Percentiles rank a stretch among this genome's conserved stretches.
Evolutionary conservation across 345 rosid genomes (phyloP).

Genomic region (Mangifera indica): DNA sequence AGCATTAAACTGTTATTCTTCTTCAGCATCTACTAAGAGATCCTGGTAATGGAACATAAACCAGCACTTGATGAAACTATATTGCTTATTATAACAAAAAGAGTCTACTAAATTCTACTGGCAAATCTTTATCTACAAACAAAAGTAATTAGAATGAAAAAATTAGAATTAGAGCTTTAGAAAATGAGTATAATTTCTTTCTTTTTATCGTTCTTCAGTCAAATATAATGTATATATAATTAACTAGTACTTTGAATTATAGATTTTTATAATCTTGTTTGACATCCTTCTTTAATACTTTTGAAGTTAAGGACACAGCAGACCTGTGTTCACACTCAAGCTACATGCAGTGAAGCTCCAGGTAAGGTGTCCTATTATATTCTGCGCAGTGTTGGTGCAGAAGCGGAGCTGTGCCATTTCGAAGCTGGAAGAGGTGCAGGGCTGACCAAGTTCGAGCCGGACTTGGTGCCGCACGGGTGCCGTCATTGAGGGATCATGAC

Average conservation of each 20-base stretch:
- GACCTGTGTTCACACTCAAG: no score
- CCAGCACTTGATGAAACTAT: background rate
- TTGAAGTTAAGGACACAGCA: no score
- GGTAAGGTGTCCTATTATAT: no score
- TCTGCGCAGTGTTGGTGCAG: no score
- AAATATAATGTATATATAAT: background rate
- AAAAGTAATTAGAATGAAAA: background rate
- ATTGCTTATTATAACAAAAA: slow-evolving; percentile 2
- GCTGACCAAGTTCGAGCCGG: no score
- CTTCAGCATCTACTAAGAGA: background rate
- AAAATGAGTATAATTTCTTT: background rate
- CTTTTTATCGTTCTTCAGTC: background rate
- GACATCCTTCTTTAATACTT: background rate
- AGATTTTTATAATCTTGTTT: background rate
- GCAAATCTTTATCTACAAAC: background rate
- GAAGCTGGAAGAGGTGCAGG: no score
- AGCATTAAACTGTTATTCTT: no score
- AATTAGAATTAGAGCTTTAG: no score
- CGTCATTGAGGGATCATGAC: slow-evolving; percentile 1
- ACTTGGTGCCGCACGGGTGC: no score
- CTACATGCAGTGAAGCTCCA: no score
- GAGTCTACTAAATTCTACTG: slow-evolving; percentile 10
- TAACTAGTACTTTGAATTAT: no score
- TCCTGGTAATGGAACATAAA: background rate
- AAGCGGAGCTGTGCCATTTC: no score